These are phyloP conservation scores for Picea engelmannii DNA, from an alignment of 83 land plant genomes.

Conservation along the genomic window DNA sequence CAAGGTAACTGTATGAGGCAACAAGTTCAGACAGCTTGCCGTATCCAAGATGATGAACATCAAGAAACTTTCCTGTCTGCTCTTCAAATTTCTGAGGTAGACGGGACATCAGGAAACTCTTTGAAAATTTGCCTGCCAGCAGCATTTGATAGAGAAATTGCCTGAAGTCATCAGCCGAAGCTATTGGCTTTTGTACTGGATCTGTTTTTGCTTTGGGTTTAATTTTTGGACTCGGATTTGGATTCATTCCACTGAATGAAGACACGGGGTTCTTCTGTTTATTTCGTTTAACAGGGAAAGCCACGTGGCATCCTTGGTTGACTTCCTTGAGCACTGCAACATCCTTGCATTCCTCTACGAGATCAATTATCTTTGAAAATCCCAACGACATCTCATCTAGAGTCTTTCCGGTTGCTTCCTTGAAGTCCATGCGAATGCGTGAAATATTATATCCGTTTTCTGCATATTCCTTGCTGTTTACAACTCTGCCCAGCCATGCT, in stretches of 20 bases:
- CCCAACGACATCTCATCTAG: not conserved
- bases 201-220: not conserved
- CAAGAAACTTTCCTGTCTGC: not conserved
- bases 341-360: slow-evolving; percentile 12
- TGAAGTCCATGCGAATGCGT: slow-evolving; percentile 5
- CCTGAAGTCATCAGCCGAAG: not conserved
- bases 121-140: not conserved
- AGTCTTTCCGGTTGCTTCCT: slow-evolving; percentile 13
- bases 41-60: slow-evolving; percentile 5
- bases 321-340: slow-evolving; percentile 12
- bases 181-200: slow-evolving; percentile 2
- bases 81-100: not conserved
- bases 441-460: slow-evolving; percentile 10
- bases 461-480: slow-evolving; percentile 6
- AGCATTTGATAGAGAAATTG: not conserved
- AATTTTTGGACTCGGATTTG: not conserved
- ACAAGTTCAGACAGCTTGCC: not conserved
- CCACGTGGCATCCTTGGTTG: slow-evolving; percentile 8
- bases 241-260: not conserved
- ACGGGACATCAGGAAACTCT: not conserved
- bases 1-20: not conserved
- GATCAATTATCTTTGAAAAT: not conserved
- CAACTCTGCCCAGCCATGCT: slow-evolving; percentile 2
- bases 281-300: not conserved
- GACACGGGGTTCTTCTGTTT: not conserved